Evolutionary conservation across 768 basidiomycete genomes (phyloP).

Genomic region (Lactarius sp.): DNA sequence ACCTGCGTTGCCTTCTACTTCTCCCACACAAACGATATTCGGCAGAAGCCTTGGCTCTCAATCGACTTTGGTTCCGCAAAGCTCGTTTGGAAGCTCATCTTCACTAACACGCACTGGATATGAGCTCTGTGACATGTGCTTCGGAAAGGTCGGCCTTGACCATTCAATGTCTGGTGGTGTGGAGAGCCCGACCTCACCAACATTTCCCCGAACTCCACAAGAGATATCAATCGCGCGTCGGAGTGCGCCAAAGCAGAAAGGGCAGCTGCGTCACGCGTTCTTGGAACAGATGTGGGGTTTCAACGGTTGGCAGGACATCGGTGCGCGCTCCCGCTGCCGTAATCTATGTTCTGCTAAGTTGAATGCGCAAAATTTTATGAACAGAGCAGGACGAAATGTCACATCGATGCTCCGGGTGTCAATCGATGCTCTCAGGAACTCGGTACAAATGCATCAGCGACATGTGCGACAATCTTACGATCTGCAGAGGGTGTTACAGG

Average conservation of each 20-base stretch:
- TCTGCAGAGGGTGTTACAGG: conserved; percentile 85
- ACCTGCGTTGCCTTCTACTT: conserved; percentile 37
- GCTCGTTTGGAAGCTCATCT: conserved; percentile 22
- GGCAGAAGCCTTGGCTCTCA: conserved; percentile 15
- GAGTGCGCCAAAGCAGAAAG: conserved; percentile 66
- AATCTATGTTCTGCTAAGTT: background rate
- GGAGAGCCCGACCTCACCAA: conserved; percentile 44
- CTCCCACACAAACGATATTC: conserved; percentile 15
- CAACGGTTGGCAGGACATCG: conserved; percentile 83
- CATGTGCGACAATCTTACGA: conserved; percentile 63
- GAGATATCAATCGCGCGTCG: conserved; percentile 54
- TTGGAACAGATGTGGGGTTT: conserved; percentile 82
- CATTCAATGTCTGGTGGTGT: conserved; percentile 57
- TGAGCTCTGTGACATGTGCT: conserved; percentile 79
- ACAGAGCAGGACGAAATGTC: conserved; percentile 69
- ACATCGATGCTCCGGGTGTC: conserved; percentile 79
- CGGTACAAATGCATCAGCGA: conserved; percentile 77
- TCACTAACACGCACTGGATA: conserved; percentile 45
- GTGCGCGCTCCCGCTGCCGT: conserved; percentile 42
- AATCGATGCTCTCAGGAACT: conserved; percentile 50
- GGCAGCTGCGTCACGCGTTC: conserved; percentile 78
- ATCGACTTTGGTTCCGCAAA: conserved; percentile 21
- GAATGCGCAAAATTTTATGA: conserved; percentile 18
- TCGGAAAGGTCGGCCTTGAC: conserved; percentile 69
- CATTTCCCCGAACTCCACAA: conserved; percentile 29